Base-by-base conservation (phyloP, 2,329 filamentous ascomycete species). In the Colletotrichum karsti region DNA sequence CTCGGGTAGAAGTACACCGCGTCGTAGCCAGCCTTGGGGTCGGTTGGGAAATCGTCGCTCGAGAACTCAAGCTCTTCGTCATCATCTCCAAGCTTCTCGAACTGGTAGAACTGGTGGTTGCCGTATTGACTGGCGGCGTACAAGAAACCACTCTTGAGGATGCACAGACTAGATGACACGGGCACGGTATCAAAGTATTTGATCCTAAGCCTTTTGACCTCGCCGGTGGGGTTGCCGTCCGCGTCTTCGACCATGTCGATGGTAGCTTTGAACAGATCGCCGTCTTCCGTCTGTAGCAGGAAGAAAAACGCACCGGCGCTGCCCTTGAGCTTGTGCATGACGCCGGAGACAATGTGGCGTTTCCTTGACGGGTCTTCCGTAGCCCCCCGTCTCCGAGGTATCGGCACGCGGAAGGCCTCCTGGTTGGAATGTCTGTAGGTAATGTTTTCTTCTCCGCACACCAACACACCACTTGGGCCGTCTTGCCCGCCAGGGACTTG, bases 101-200 rank as follows among this genome's bases (percentile, higher is more conserved):
- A 97, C 77, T 98, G 95, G 79, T 98, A 99, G 73, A 99, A 94
- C 68, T 94, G 90, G 77, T 97, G 93, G 77, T 98, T 96, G 30
- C 97, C 96, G 71, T 92, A 94, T 79, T 99, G 95, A 75, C 93
- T 93, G 7, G 94, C 94, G 59, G 95, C 92, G 75, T 96, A 99
- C 10, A 99, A 87, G 76, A 97, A 99, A 28, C 96, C 97, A 72
- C 94, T 97, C 81, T 97, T 97, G 72, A 99, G 81, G 72, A 99
- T 97, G 77, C 94, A 94, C 48, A 99, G 87, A 76, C 89, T 97
- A 0, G 93, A 91, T 1, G 95, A 94, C 39, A 97, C 86, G 0
- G 97, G 95, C 4, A 98, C 92, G 0, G 96, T 99, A 75, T 99
- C 96, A 74, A 98, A 99, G 79, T 98, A 99, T 78, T 98, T 98